A percentile compares a stretch with the other conserved stretches of the same genome.
Evolutionary conservation across 345 rosid genomes (phyloP).

Genomic region (Salix koriyanagi): DNA sequence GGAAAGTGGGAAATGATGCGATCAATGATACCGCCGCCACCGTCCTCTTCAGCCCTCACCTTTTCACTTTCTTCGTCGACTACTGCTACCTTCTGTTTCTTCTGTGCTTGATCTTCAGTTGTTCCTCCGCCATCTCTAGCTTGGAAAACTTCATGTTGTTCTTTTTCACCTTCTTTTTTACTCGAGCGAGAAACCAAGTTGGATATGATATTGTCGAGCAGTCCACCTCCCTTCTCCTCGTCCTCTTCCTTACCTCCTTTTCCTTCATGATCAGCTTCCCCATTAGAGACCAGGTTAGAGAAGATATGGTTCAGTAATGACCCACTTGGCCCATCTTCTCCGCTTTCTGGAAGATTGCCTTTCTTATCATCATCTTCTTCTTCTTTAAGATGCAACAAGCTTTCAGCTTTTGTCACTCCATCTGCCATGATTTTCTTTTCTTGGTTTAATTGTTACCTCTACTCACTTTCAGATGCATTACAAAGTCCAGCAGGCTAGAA

Average conservation of each 20-base stretch:
- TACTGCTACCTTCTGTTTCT: neutral
- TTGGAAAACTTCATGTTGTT: neutral
- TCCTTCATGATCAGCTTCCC: conserved; percentile 1
- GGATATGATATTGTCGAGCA: conserved; percentile 28
- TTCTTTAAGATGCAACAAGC: conserved; percentile 19
- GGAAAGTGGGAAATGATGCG: conserved; percentile 62
- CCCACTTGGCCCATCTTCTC: neutral
- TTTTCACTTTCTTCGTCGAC: conserved; percentile 8
- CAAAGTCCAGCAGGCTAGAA: neutral
- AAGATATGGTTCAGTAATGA: conserved; percentile 17
- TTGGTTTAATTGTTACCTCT: neutral
- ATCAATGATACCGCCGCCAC: conserved; percentile 39
- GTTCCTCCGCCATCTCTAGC: neutral
- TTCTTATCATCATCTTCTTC: neutral
- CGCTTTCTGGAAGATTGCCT: conserved; percentile 13
- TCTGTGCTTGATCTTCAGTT: neutral
- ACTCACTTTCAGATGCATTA: neutral
- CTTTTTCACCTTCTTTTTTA: conserved; percentile 17
- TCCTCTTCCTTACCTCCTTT: neutral
- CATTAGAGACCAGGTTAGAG: conserved; percentile 24
- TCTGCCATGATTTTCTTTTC: conserved; percentile 40
- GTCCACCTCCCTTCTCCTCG: conserved; percentile 24
- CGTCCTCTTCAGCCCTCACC: conserved; percentile 9
- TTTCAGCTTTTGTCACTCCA: conserved; percentile 36
- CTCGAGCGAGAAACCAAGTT: conserved; percentile 34